phyloP scores from a whole-genome alignment of 2,329 filamentous ascomycete species.

The Hypoxylon sp. region DNA sequence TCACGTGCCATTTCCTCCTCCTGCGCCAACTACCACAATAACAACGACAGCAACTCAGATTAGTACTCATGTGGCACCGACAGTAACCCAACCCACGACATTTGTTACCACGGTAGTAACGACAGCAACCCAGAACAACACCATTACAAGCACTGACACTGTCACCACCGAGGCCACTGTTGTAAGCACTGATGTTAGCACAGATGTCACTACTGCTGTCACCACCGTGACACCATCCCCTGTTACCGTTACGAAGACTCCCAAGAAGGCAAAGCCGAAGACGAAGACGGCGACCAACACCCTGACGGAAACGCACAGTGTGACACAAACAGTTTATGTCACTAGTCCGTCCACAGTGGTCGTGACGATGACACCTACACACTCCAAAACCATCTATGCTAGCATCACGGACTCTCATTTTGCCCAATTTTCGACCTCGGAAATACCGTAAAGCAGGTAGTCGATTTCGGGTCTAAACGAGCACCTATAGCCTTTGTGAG shows the following conservation, averaged over 20 bases:
- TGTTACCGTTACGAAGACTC: slow-evolving; percentile 14
- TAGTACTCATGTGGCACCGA: background rate
- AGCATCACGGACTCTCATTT: background rate
- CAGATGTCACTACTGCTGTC: slow-evolving; percentile 4
- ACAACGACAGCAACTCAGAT: background rate
- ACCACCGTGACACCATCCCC: background rate
- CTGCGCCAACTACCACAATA: background rate
- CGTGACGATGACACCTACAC: slow-evolving; percentile 7
- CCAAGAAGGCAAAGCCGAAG: slow-evolving; percentile 8
- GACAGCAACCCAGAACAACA: background rate
- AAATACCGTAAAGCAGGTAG: background rate
- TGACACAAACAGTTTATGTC: background rate
- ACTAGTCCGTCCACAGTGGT: background rate
- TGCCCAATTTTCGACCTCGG: background rate
- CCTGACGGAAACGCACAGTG: background rate
- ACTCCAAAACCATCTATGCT: background rate
- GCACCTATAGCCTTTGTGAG: background rate
- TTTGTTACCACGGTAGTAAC: background rate
- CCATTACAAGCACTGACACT: slow-evolving; percentile 2
- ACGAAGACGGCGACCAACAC: slow-evolving; percentile 16
- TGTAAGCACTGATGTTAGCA: background rate
- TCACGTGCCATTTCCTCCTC: background rate
- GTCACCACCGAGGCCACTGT: background rate
- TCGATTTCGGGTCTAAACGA: background rate
- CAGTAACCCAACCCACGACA: background rate